These are phyloP conservation scores for Lachnellula arida DNA, from an alignment of 2,329 filamentous ascomycete genomes.

Conservation along the genomic window DNA sequence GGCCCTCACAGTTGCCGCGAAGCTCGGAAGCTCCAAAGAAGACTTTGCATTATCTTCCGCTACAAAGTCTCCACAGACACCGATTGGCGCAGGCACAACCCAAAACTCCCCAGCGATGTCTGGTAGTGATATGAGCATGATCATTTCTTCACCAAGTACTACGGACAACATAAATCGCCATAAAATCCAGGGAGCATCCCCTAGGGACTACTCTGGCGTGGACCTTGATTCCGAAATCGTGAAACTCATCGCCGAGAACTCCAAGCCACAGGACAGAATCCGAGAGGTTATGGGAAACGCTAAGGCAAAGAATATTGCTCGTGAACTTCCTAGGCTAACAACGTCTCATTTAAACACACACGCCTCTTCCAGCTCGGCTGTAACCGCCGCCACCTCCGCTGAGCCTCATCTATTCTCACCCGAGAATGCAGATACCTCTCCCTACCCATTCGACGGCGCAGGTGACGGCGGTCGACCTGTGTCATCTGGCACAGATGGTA, in stretches of 20 bases:
- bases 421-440: neutral
- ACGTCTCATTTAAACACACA: neutral
- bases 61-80: too few relatives aligned
- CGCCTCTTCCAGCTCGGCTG: neutral
- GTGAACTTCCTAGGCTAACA: neutral
- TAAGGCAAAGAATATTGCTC: too few relatives aligned
- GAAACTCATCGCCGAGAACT: neutral
- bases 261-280: neutral
- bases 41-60: neutral
- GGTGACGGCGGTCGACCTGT: constrained; percentile 2
- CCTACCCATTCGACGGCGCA: constrained; percentile 1
- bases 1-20: constrained; percentile 8
- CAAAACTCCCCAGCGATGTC: too few relatives aligned
- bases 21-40: neutral
- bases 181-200: too few relatives aligned
- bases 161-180: too few relatives aligned
- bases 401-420: neutral
- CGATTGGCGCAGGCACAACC: too few relatives aligned
- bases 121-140: too few relatives aligned
- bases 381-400: neutral
- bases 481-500: constrained; percentile 2
- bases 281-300: neutral
- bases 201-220: neutral
- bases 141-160: too few relatives aligned
- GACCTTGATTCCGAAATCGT: neutral